phyloP scores from a whole-genome alignment of 2,329 filamentous ascomycete species.

The Daldinia sp. region DNA sequence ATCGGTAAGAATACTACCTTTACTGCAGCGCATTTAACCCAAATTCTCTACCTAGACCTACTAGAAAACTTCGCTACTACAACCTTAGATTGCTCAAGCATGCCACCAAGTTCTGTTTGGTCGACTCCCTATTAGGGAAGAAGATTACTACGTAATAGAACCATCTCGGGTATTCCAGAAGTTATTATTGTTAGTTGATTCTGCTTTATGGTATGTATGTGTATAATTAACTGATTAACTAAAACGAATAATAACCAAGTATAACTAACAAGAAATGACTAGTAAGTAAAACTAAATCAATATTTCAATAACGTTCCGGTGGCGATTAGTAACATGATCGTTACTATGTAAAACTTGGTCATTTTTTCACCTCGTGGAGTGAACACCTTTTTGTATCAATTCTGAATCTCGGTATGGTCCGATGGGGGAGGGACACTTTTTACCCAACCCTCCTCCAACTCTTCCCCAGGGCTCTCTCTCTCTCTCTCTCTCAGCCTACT shows the following conservation, averaged over 20 bases:
- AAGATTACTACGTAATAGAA: constrained; percentile 11
- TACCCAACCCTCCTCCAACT: constrained; percentile 5
- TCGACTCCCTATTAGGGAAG: background rate
- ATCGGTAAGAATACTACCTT: constrained; percentile 17
- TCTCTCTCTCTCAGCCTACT: constrained; percentile 20
- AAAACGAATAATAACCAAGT: background rate
- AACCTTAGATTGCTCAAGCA: constrained; percentile 26
- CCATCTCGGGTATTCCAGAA: constrained; percentile 26
- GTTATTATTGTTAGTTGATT: background rate
- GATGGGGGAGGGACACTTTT: constrained; percentile 23
- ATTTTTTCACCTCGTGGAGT: constrained; percentile 17
- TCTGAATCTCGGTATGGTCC: constrained; percentile 36
- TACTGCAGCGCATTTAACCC: constrained; percentile 12
- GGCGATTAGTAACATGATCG: constrained; percentile 23
- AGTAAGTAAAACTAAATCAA: background rate
- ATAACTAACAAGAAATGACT: background rate
- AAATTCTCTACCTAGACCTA: constrained; percentile 1
- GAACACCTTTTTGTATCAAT: constrained; percentile 31
- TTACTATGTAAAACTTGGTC: background rate
- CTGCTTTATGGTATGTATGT: background rate
- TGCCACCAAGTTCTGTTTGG: background rate
- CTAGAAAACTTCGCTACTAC: constrained; percentile 9
- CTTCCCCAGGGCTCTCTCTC: constrained; percentile 5
- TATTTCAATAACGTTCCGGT: constrained; percentile 17
- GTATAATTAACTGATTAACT: background rate